Evolutionary conservation across 225 moss, liverwort and hornwort genomes (phyloP), one percentile per base, ranked within the genome.

Genomic region (Bryum argenteum): DNA sequence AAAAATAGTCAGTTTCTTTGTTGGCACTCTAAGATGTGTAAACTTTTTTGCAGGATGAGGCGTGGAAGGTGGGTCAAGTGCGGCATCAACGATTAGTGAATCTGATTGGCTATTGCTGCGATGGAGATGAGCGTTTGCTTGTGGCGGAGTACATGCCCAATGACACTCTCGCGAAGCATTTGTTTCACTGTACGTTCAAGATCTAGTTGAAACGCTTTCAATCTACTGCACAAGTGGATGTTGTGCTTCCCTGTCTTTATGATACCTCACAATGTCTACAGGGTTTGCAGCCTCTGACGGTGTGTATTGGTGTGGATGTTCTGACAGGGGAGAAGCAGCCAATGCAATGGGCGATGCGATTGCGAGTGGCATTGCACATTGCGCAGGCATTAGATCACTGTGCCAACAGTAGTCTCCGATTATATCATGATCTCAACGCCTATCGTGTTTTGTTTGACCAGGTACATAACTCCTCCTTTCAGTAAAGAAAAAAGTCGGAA

Each of bases 281-380:
- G 42, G 26, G 6, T 61, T 62, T 13, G 28, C 16, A 15, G 17
- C 12, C 16, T 48, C 17, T 15, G 7, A 48, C 6, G 17, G 48
- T 48, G 6, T 17, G 48, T 17, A 17, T 15, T 11, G 48, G 48
- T 48, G 48, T 33, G 33, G 5, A 17, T 48, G 6, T 7, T 48
- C 17, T 48, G 16, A 11, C 48, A 48, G 96, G 94, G 93, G 96
- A 97, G 71, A 97, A 89, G 77, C 94, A 97, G 74, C 93, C 96
- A 16, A 97, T 97, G 96, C 91, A 97, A 66, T 97, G 96, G 96
- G 96, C 96, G 9, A 97, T 97, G 96, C 94, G 96, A 24, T 79
- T 94, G 43, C 89, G 96, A 69, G 96, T 97, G 28, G 96, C 96
- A 42, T 83, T 94, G 12, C 90, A 94, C 80, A 97, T 97, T 55